These are phyloP conservation scores for Ascochyta koolunga DNA, from an alignment of 2,329 filamentous ascomycete species.

Conservation along the genomic window DNA sequence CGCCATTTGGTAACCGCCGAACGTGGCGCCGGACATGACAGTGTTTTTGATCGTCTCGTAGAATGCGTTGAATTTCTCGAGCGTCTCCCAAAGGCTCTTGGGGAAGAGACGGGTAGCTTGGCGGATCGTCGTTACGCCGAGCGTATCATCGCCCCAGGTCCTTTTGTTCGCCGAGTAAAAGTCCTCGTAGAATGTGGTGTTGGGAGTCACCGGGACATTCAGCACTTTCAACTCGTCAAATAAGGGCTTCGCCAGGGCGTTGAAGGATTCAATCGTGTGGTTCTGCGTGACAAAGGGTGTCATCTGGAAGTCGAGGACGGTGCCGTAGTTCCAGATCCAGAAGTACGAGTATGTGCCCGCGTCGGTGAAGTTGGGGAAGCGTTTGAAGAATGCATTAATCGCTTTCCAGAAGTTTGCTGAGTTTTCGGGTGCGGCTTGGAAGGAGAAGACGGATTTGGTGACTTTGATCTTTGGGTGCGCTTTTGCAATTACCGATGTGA, in stretches of 20 bases:
- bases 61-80: conserved; percentile 20
- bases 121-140: conserved; percentile 11
- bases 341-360: conserved; percentile 29
- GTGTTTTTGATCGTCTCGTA: conserved; percentile 17
- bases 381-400: conserved; percentile 16
- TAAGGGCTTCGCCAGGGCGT: conserved; percentile 15
- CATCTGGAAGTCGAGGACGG: conserved; percentile 22
- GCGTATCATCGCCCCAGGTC: conserved; percentile 26
- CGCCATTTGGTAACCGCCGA: conserved; percentile 31
- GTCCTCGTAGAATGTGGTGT: conserved; percentile 15
- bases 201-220: conserved; percentile 16
- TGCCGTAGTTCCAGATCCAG: conserved; percentile 20
- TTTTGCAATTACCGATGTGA: conserved; percentile 23
- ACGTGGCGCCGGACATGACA: conserved; percentile 23
- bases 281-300: conserved; percentile 20
- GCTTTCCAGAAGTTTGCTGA: conserved; percentile 29
- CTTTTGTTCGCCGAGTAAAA: conserved; percentile 22
- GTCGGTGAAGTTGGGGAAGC: conserved; percentile 21
- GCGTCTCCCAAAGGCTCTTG: conserved; percentile 23
- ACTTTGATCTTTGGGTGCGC: conserved; percentile 28
- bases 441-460: conserved; percentile 35
- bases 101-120: conserved; percentile 28
- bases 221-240: conserved; percentile 15
- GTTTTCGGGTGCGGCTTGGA: conserved; percentile 22
- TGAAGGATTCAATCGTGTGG: conserved; percentile 17